Conservation (phyloP, 352 stramenopile genomes). For the Pythium apleroticum region DNA sequence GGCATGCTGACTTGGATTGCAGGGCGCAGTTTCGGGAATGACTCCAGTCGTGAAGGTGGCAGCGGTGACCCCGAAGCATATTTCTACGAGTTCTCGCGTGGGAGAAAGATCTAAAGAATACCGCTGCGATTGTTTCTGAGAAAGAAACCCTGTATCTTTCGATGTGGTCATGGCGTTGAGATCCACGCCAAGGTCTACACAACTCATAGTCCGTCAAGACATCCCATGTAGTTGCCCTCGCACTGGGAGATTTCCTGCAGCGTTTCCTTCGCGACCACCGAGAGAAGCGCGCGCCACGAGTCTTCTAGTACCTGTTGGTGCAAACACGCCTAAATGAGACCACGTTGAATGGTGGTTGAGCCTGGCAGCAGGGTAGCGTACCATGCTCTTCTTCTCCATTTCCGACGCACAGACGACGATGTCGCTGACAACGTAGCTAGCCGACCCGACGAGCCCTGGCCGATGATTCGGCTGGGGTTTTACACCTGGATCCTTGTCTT, state of each 20-base stretch:
- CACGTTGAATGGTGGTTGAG: not conserved
- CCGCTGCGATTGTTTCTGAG: too few species aligned
- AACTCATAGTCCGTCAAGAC: conserved; percentile 45
- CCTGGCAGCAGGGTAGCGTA: conserved; percentile 19
- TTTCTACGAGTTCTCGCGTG: too few species aligned
- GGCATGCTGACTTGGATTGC: not conserved
- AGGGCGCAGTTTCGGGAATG: not conserved
- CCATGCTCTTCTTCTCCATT: conserved; percentile 52
- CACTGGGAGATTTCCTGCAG: conserved; percentile 64
- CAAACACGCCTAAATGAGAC: not conserved
- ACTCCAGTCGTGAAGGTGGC: too few species aligned
- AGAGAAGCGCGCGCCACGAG: conserved; percentile 52
- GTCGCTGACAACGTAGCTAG: conserved; percentile 34
- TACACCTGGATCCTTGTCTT: not conserved
- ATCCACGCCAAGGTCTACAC: too few species aligned
- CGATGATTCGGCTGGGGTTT: conserved; percentile 1
- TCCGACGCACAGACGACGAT: conserved; percentile 48
- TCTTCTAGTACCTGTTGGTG: conserved; percentile 47
- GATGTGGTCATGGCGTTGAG: too few species aligned
- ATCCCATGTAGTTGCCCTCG: conserved; percentile 62
- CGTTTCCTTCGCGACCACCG: conserved; percentile 63
- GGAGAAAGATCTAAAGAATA: too few species aligned
- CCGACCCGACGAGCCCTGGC: conserved; percentile 1
- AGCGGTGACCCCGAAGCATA: too few species aligned
- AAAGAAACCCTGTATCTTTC: too few species aligned